Conservation (phyloP, 192 early-diverging fungal genomes). For the Coemansia sp. region DNA sequence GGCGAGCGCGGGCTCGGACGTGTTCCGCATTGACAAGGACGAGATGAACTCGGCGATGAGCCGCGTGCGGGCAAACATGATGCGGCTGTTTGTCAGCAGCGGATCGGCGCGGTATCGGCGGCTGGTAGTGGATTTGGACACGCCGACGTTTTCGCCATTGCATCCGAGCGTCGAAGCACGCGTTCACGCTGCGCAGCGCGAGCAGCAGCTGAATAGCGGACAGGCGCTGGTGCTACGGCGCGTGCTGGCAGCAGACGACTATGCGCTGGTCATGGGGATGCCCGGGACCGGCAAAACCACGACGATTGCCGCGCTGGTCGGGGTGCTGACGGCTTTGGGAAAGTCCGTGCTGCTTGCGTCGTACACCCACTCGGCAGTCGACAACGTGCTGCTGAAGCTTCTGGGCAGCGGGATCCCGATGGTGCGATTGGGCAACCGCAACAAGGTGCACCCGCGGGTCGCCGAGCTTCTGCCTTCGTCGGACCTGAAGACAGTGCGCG, state of each 20-base stretch:
- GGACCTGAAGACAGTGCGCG: slow-evolving; percentile 56
- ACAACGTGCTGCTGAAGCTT: slow-evolving; percentile 91
- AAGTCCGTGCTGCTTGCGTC: slow-evolving; percentile 84
- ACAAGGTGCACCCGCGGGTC: slow-evolving; percentile 59
- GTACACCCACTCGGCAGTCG: slow-evolving; percentile 91
- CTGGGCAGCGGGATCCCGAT: slow-evolving; percentile 57
- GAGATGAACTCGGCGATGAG: slow-evolving; percentile 69
- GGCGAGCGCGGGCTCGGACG: slow-evolving; percentile 26
- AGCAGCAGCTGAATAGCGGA: slow-evolving; percentile 63
- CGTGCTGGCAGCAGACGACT: slow-evolving; percentile 78
- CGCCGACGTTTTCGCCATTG: slow-evolving; percentile 60
- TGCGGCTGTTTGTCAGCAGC: slow-evolving; percentile 62
- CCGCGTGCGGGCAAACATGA: slow-evolving; percentile 70
- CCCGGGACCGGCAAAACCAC: slow-evolving; percentile 97
- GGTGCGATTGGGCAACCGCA: slow-evolving; percentile 71
- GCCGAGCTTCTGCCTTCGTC: slow-evolving; percentile 25
- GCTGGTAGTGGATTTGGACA: slow-evolving; percentile 77
- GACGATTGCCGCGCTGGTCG: slow-evolving; percentile 77
- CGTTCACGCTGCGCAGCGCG: slow-evolving; percentile 14
- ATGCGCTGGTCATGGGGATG: slow-evolving; percentile 91
- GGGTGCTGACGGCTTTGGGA: slow-evolving; percentile 59
- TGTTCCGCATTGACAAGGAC: slow-evolving; percentile 80
- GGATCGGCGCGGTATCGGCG: slow-evolving; percentile 58
- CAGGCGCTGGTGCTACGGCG: slow-evolving; percentile 68
- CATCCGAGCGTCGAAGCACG: slow-evolving; percentile 13